A percentile compares a stretch with the other conserved stretches of the same genome.
Evolutionary conservation across 495 filamentous ascomycete genomes (phyloP).

Genomic region (Tirmania nivea): DNA sequence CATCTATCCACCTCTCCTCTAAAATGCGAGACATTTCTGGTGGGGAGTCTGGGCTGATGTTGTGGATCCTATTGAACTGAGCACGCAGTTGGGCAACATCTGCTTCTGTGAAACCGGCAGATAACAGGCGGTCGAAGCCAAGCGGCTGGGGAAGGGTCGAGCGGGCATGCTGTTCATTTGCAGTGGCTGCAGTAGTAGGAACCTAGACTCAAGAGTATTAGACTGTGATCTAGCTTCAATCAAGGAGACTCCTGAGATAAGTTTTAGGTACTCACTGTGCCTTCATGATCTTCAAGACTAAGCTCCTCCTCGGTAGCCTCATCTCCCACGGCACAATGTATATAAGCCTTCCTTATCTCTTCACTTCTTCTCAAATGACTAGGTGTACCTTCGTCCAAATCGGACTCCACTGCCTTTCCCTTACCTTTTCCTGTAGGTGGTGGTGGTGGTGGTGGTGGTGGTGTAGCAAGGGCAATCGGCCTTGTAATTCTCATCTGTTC

Average conservation of each 20-base stretch:
- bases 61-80: constrained; percentile 62
- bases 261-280: background rate
- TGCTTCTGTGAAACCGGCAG: constrained; percentile 52
- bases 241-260: too few species aligned
- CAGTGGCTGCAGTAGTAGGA: too few species aligned
- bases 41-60: constrained; percentile 26
- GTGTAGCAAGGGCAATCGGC: constrained; percentile 24
- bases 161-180: constrained; percentile 24
- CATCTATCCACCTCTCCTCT: constrained; percentile 88
- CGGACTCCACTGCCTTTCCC: constrained; percentile 17
- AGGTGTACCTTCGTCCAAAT: constrained; percentile 8
- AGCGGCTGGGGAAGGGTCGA: constrained; percentile 14
- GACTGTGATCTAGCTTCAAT: too few species aligned
- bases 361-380: constrained; percentile 3
- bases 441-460: too few species aligned
- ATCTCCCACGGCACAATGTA: constrained; percentile 76
- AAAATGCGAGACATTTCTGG: constrained; percentile 36
- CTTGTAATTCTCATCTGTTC: constrained; percentile 14
- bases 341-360: constrained; percentile 36
- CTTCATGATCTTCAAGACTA: constrained; percentile 34
- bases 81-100: constrained; percentile 65
- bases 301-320: constrained; percentile 47
- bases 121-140: constrained; percentile 73
- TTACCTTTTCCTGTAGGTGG: constrained; percentile 16
- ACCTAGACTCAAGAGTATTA: too few species aligned